Base-by-base conservation (phyloP, 2,329 filamentous ascomycete species). In the Phialophora chinensis region DNA sequence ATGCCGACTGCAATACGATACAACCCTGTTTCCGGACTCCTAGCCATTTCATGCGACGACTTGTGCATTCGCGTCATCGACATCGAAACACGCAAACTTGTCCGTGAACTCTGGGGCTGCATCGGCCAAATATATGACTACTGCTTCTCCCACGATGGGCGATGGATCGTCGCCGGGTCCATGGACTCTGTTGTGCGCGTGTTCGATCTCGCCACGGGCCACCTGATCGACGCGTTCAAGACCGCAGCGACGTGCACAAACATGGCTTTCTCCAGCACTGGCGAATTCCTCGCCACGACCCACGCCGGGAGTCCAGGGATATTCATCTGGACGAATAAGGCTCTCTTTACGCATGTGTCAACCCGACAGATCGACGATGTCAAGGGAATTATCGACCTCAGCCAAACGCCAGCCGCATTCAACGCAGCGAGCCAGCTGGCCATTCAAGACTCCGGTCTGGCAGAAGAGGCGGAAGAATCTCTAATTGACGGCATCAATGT, bases 311-410 rank as follows among this genome's bases (percentile, higher is more conserved):
- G 90, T 69, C 86, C 97, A 1, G 95, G 95, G 12, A 90, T 99
- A n/a, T 90, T 92, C 72, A 87, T 99, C 56, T 99, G 95, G 94
- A 97, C 92, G 25, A 99, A 99, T 79, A 91, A 91, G 74, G 90
- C 91, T 0, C 83, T 98, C 0, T 99, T 97, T 82, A 91, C 89
- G 63, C 93, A 97, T 73, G 88, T 97, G 0, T 90, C 93, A 0
- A 96, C 93, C 0, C 85, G 90, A 23, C 91, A 95, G 73, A 91
- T 99, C 66, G 89, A 90, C 3, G 92, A 96, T 70, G 85, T 87
- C 62, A 88, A 92, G 55, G 87, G 96, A 52, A 80, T 87, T 12
- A 85, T 92, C 20, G 80, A 84, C 4, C 86, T 85, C 2, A 72
- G 71, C 33, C 63, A 69, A 10, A 93, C 91, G 0, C 87, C 87